phyloP scores from a whole-genome alignment of 2,329 filamentous ascomycete genomes.

The Aspergillus costaricaensis region DNA sequence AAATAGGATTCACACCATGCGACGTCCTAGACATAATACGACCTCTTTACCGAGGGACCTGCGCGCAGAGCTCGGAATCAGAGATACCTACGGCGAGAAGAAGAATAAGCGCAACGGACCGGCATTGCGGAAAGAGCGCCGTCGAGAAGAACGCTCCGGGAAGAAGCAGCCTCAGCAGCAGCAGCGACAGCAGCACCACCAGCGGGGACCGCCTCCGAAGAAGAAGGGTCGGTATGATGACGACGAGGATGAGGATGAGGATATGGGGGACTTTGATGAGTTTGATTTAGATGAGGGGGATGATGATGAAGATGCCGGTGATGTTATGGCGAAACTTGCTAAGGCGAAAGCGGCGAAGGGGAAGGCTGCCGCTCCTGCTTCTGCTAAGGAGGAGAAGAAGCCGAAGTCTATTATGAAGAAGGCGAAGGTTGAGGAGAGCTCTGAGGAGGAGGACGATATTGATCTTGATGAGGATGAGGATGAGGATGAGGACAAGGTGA shows the following conservation, averaged over 20 bases:
- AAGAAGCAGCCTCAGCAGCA: slow-evolving; percentile 52
- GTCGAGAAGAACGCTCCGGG: slow-evolving; percentile 65
- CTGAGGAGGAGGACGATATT: slow-evolving; percentile 32
- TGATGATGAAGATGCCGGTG: not conserved
- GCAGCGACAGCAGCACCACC: no score
- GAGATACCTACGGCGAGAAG: slow-evolving; percentile 37
- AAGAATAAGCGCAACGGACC: slow-evolving; percentile 34
- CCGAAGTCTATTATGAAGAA: slow-evolving; percentile 43
- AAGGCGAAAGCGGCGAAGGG: slow-evolving; percentile 10
- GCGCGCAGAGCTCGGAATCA: slow-evolving; percentile 44
- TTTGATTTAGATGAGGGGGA: slow-evolving; percentile 25
- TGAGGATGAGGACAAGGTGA: slow-evolving; percentile 25
- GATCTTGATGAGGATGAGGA: slow-evolving; percentile 22
- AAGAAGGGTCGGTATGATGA: slow-evolving; percentile 17
- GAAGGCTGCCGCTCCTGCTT: slow-evolving; percentile 10
- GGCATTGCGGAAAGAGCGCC: slow-evolving; percentile 61
- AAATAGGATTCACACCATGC: slow-evolving; percentile 27
- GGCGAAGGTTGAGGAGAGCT: slow-evolving; percentile 26
- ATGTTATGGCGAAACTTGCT: no score
- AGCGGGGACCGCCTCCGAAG: slow-evolving; percentile 26
- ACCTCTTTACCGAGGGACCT: slow-evolving; percentile 44
- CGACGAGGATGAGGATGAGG: slow-evolving; percentile 28
- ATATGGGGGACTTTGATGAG: slow-evolving; percentile 30
- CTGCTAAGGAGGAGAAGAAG: slow-evolving; percentile 20
- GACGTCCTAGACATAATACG: slow-evolving; percentile 42